Conservation (phyloP, 2,329 filamentous ascomycete genomes). For the Graphilbum ipis-grandicollis region DNA sequence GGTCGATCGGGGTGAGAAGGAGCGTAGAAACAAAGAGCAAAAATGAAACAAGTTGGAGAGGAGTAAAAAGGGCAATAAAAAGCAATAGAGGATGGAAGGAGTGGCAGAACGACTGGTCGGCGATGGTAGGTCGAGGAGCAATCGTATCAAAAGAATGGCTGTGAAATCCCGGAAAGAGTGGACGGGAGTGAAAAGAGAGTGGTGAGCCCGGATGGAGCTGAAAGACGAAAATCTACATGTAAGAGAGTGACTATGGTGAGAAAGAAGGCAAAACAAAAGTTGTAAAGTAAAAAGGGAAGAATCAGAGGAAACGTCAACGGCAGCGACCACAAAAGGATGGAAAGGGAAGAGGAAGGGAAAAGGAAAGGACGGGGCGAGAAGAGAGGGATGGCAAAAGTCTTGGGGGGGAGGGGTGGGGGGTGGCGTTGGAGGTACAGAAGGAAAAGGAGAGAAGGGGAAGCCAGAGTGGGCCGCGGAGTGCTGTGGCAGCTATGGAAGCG, state of each 20-base stretch:
- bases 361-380: neutral
- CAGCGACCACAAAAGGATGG: slow-evolving; percentile 15
- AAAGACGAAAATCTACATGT: slow-evolving; percentile 17
- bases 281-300: slow-evolving; percentile 13
- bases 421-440: slow-evolving; percentile 1
- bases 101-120: neutral
- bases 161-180: slow-evolving; percentile 29
- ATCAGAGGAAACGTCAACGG: slow-evolving; percentile 5
- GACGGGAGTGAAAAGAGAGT: slow-evolving; percentile 18
- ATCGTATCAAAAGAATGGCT: neutral
- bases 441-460: slow-evolving; percentile 4
- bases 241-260: slow-evolving; percentile 31
- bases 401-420: neutral
- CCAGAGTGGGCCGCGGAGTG: too few species aligned
- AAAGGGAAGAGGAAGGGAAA: slow-evolving; percentile 2
- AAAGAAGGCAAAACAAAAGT: slow-evolving; percentile 10
- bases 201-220: slow-evolving; percentile 11
- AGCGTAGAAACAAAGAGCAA: too few species aligned
- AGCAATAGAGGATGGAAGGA: neutral
- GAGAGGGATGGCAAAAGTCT: slow-evolving; percentile 1
- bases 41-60: too few species aligned
- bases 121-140: too few species aligned
- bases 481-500: too few species aligned
- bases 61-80: too few species aligned
- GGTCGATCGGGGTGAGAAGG: too few species aligned